phyloP scores from a whole-genome alignment of 1,284 basidiomycete genomes.

The Leccinum pachyderme region DNA sequence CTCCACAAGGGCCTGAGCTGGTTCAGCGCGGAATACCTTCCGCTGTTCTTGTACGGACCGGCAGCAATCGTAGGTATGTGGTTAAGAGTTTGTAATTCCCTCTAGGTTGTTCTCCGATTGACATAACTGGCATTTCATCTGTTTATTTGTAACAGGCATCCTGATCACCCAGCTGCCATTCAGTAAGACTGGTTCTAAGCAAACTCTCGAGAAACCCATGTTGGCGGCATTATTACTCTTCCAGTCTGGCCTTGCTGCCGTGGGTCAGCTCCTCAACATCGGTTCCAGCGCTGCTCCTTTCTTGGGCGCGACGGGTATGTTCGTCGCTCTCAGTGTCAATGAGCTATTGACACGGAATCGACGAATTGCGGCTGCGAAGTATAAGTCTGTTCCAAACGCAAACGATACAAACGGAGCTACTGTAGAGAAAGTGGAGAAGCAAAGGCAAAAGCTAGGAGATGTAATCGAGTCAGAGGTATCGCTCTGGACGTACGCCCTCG shows the following conservation, averaged over 20 bases:
- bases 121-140: slow-evolving; percentile 15
- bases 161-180: slow-evolving; percentile 56
- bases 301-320: slow-evolving; percentile 53
- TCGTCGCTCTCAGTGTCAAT: slow-evolving; percentile 54
- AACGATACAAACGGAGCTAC: slow-evolving; percentile 3
- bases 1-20: slow-evolving; percentile 74
- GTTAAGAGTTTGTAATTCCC: neutral
- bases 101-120: neutral
- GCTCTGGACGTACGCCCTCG: slow-evolving; percentile 67
- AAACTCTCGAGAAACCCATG: slow-evolving; percentile 32
- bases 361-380: neutral
- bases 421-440: neutral
- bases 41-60: slow-evolving; percentile 77
- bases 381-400: neutral
- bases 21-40: slow-evolving; percentile 76
- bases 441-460: neutral
- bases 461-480: slow-evolving; percentile 39
- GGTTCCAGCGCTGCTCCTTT: slow-evolving; percentile 73
- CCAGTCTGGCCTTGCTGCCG: slow-evolving; percentile 51
- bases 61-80: slow-evolving; percentile 63
- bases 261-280: slow-evolving; percentile 59
- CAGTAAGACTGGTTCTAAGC: slow-evolving; percentile 26
- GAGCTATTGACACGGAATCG: slow-evolving; percentile 31
- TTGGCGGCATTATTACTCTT: slow-evolving; percentile 67
- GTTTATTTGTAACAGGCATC: slow-evolving; percentile 40